These are phyloP conservation scores for Cystoisospora suis DNA, from an alignment of 169 alveolate species.

Conservation along the genomic window DNA sequence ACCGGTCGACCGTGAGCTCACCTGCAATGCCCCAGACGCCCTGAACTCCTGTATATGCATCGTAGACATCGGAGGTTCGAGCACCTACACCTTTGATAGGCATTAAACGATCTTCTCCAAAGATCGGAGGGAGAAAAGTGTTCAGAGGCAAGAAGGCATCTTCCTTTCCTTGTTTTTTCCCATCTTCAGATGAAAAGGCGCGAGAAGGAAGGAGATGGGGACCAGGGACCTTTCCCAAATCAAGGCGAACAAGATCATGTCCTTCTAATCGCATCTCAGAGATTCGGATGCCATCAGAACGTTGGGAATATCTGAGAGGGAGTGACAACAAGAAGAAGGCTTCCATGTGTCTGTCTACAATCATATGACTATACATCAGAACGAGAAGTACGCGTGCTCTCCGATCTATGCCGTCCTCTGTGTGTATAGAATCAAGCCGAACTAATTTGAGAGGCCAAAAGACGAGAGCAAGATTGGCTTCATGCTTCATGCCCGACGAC, in stretches of 20 bases:
- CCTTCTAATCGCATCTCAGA: constrained; percentile 6
- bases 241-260: not conserved
- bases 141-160: no score
- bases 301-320: not conserved
- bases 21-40: constrained; percentile 63
- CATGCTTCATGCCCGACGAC: no score
- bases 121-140: no score
- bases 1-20: not conserved
- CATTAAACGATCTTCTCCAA: not conserved
- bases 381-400: no score
- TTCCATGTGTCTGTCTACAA: not conserved
- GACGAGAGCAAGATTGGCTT: no score
- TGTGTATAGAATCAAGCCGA: no score
- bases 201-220: not conserved
- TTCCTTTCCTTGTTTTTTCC: no score
- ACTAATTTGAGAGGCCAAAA: no score
- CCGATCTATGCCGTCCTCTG: no score
- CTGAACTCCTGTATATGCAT: constrained; percentile 34
- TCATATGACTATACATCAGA: not conserved
- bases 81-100: constrained; percentile 41
- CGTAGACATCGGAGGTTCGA: constrained; percentile 22
- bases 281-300: constrained; percentile 8
- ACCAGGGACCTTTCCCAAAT: not conserved
- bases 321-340: not conserved
- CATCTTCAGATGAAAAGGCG: not conserved